Evolutionary conservation across 106 monocot genomes (phyloP), one percentile per base, ranked within the genome.

Genomic region (Acanthochlamys bracteata): DNA sequence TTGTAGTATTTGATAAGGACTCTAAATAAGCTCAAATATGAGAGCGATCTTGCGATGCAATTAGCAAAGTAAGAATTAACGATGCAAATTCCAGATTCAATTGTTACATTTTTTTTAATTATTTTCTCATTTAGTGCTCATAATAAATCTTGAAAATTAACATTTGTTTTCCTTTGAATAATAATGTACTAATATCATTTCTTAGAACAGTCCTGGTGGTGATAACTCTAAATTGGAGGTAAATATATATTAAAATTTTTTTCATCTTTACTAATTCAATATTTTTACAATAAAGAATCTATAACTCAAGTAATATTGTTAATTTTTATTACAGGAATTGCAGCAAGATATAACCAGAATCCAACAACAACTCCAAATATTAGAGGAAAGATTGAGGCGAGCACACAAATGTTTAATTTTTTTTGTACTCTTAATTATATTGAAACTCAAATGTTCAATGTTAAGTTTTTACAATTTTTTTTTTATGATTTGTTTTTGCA

Each of bases 21-120:
- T 3, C 74, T 94, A 19, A 74, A 69, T 51, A 86, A 89, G 54
- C 80, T 94, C 70, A 86, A 89, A 56, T 89, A 75, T 49, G 89
- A 94, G 72, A 84, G 64, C 49, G 93, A 86, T 51, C 73, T 84
- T 53, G 77, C 71, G 7, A 66, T 78, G 10, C 83, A 88, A 46
- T 4, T 78, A 42, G 64, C 59, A 41, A 85, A 79, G 89, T 85
- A 60, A 10, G 67, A 20, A 55, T 10, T 55, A 4, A 2, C 9
- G 49, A n/a, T n/a, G n/a, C 45, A 55, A 21, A 55, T 55, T 55
- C 21, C 22, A 55, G 53, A 20, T 55, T 55, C 19, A 10, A 19
- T 55, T 55, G 14, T 46, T 53, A 1, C 13, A 7, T n/a, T 25
- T 24, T 25, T 20, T 17, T 41, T 59, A 17, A 16, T 21, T 63